A percentile compares a stretch with the other conserved stretches of the same genome.
Conservation (phyloP, 1,284 basidiomycete genomes). For the Entoloma clypeatum region DNA sequence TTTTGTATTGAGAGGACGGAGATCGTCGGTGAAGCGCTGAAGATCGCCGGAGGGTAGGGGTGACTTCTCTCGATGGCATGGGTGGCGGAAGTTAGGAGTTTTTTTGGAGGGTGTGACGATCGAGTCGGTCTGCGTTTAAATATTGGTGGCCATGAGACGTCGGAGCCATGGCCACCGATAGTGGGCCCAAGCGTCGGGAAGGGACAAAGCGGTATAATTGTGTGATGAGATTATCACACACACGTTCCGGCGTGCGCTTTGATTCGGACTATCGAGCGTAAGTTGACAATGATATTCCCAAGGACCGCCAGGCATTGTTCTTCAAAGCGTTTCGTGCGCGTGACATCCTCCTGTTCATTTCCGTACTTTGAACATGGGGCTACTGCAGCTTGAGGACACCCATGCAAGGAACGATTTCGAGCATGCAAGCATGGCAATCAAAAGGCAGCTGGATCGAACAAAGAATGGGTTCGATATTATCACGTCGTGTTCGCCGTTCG, state of each 20-base stretch:
- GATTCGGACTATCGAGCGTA: too few species aligned
- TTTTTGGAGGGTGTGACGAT: conserved; percentile 8
- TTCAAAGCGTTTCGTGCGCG: too few species aligned
- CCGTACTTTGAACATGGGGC: too few species aligned
- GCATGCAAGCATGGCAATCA: too few species aligned
- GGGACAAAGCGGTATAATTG: conserved; percentile 6
- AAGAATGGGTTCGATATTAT: too few species aligned
- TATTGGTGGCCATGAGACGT: conserved; percentile 10
- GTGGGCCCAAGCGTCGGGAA: not conserved
- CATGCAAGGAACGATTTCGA: too few species aligned
- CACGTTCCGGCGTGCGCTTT: conserved; percentile 1
- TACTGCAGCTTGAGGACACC: too few species aligned
- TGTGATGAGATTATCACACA: conserved; percentile 6
- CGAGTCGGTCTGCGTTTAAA: conserved; percentile 12
- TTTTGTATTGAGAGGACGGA: not conserved
- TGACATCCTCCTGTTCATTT: too few species aligned
- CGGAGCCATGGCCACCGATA: conserved; percentile 7
- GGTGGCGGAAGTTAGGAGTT: conserved; percentile 5
- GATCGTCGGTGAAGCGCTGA: conserved; percentile 1
- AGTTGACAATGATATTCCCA: conserved; percentile 2
- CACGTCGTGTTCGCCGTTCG: too few species aligned
- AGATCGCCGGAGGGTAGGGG: conserved; percentile 12
- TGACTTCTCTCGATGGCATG: not conserved
- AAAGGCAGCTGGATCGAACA: too few species aligned
- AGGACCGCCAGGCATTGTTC: too few species aligned